These are phyloP conservation scores for Lachnellula subtilissima DNA, from an alignment of 2,329 filamentous ascomycete genomes.

Conservation along the genomic window DNA sequence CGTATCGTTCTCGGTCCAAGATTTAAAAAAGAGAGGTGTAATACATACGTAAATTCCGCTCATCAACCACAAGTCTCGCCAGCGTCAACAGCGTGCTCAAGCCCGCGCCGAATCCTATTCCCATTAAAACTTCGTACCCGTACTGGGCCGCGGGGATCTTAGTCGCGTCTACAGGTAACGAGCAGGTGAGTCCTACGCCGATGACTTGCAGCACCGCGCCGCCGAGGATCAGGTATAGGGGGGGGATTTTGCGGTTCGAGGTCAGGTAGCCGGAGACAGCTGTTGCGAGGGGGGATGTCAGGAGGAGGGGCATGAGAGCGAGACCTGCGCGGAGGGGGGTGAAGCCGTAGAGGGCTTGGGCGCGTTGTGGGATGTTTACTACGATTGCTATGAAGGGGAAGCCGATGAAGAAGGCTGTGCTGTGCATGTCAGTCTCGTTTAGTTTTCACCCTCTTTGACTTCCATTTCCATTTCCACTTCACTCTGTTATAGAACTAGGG, in stretches of 20 bases:
- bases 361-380: slow-evolving; percentile 14
- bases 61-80: slow-evolving; percentile 37
- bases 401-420: slow-evolving; percentile 11
- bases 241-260: slow-evolving; percentile 4
- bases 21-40: not conserved
- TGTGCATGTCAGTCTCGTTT: not conserved
- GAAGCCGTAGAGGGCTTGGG: slow-evolving; percentile 11
- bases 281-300: slow-evolving; percentile 1
- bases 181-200: slow-evolving; percentile 7
- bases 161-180: not conserved
- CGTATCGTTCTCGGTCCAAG: not conserved
- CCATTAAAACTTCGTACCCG: slow-evolving; percentile 51
- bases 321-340: slow-evolving; percentile 4
- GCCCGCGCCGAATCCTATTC: slow-evolving; percentile 50
- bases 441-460: not conserved
- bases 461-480: too few relatives aligned
- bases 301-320: slow-evolving; percentile 5
- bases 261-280: slow-evolving; percentile 2
- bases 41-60: not conserved
- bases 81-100: slow-evolving; percentile 49
- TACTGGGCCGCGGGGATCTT: slow-evolving; percentile 32
- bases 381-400: slow-evolving; percentile 13
- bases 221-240: slow-evolving; percentile 7
- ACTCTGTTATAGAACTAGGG: too few relatives aligned
- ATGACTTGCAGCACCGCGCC: slow-evolving; percentile 9